Evolutionary conservation across 225 moss, liverwort and hornwort species (phyloP), one percentile per base, ranked within the genome.

Genomic region (Climacium dendroides): DNA sequence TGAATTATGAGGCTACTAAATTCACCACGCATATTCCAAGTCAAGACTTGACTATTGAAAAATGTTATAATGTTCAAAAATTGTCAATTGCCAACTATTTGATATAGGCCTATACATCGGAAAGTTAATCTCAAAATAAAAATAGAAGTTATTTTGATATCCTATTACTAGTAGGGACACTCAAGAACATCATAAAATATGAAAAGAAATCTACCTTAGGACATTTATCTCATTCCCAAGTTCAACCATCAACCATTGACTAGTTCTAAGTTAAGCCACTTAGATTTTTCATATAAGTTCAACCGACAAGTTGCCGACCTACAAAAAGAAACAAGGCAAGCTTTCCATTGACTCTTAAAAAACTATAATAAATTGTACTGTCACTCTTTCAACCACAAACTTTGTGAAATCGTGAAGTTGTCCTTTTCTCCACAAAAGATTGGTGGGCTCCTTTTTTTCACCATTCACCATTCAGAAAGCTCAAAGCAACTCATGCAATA

Each of bases 81-180:
- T 0, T 25, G 0, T 37, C 25, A 18, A 25, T 0, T 25, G 0
- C 16, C 25, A 57, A 78, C 11, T 39, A 39, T 28, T 77, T 55
- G n/a, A 57, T 28, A 18, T 28, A 39, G 0, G 3, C 18, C 18
- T 17, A 7, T 28, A 18, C 0, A 39, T n/a, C n/a, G n/a, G 9
- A 26, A 57, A 57, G 18, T 1, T 57, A 11, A 11, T 55, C 1
- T 26, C 37, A 37, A 39, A 55, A 37, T 4, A 26, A 6, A 54
- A 76, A 20, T 6, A 24, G n/a, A 50, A 54, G 1, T 37, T 23
- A 15, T 1, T 25, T 55, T 54, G 10, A 77, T 37, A 25, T 0
- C 4, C 0, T 34, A 0, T 9, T 24, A 9, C 6, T 15, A 35
- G 3, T 2, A 25, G 0, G 10, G n/a, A 54, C 15, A 41, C 29